These are phyloP conservation scores for Rubia yunnanensis DNA, from an alignment of 257 asterid species.

Conservation along the genomic window DNA sequence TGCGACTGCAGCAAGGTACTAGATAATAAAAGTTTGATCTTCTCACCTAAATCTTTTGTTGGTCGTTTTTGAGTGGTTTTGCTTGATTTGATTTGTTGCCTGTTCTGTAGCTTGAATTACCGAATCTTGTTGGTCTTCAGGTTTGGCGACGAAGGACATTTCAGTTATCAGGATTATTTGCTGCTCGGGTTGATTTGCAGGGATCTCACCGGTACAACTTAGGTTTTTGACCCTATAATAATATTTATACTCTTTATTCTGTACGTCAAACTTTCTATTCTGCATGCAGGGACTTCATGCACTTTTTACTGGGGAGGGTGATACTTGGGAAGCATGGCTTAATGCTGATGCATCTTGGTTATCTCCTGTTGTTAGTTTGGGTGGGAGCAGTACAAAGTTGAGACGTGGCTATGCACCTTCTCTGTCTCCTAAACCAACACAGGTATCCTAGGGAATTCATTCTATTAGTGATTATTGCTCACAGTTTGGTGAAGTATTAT, in stretches of 20 bases:
- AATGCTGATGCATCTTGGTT: conserved; percentile 65
- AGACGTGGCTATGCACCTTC: conserved; percentile 95
- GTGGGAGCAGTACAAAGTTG: conserved; percentile 51
- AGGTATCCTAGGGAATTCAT: no score
- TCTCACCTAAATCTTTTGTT: not conserved
- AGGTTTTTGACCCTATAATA: conserved; percentile 10
- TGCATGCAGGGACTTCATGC: conserved; percentile 72
- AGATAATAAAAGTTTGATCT: not conserved
- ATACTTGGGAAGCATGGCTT: conserved; percentile 98
- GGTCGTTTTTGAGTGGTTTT: not conserved
- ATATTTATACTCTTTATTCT: conserved; percentile 1
- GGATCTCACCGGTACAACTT: conserved; percentile 69
- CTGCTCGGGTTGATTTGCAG: conserved; percentile 96
- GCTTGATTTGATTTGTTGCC: not conserved
- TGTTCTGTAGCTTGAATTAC: not conserved
- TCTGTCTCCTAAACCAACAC: conserved; percentile 79
- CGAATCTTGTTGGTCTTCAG: conserved; percentile 26
- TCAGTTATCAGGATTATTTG: conserved; percentile 95
- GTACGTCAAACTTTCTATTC: conserved; percentile 1
- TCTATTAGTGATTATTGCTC: no score
- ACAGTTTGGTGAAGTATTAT: no score
- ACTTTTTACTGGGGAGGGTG: conserved; percentile 94
- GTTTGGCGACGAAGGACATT: conserved; percentile 96
- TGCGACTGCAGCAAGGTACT: conserved; percentile 61
- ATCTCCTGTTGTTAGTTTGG: conserved; percentile 39